Percentiles rank a stretch among this genome's conserved stretches.
These are phyloP conservation scores for Beta vulgaris DNA, from an alignment of 148 eudicot species.

Conservation along the genomic window DNA sequence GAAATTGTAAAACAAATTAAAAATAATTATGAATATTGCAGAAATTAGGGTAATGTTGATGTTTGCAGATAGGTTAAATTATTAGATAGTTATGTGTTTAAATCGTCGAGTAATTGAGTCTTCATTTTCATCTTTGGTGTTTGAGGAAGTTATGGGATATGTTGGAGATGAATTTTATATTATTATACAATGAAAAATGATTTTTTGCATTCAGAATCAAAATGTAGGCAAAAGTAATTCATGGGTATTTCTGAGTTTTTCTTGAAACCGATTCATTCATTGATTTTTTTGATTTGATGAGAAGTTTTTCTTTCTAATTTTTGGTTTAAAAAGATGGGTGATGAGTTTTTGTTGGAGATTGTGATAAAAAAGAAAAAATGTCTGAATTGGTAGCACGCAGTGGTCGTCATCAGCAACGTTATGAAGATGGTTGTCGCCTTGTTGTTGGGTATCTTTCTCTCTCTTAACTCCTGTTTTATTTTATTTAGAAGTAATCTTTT, in stretches of 20 bases:
- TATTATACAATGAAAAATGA: slow-evolving; percentile 17
- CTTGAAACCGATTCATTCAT: slow-evolving; percentile 14
- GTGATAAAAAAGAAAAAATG: slow-evolving; percentile 43
- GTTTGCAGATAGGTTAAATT: no score
- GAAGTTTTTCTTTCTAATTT: background rate
- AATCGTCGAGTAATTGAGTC: no score
- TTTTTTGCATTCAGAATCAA: slow-evolving; percentile 12
- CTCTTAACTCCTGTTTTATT: background rate
- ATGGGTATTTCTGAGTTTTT: slow-evolving; percentile 29
- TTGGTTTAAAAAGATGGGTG: background rate
- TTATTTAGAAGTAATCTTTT: no score
- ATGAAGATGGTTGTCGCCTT: slow-evolving; percentile 77
- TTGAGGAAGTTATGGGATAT: no score
- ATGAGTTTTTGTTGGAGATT: slow-evolving; percentile 22
- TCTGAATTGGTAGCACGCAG: slow-evolving; percentile 89
- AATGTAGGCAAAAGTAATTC: slow-evolving; percentile 6
- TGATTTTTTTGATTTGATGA: background rate
- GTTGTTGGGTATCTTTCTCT: slow-evolving; percentile 59
- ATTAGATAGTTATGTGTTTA: no score
- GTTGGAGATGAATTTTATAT: no score
- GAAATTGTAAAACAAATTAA: no score
- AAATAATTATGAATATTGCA: no score
- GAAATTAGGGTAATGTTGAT: no score
- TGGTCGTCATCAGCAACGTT: slow-evolving; percentile 84
- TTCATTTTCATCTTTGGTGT: no score